Evolutionary conservation across 179 eudicot genomes (phyloP).

Genomic region (Silene noctiflora): DNA sequence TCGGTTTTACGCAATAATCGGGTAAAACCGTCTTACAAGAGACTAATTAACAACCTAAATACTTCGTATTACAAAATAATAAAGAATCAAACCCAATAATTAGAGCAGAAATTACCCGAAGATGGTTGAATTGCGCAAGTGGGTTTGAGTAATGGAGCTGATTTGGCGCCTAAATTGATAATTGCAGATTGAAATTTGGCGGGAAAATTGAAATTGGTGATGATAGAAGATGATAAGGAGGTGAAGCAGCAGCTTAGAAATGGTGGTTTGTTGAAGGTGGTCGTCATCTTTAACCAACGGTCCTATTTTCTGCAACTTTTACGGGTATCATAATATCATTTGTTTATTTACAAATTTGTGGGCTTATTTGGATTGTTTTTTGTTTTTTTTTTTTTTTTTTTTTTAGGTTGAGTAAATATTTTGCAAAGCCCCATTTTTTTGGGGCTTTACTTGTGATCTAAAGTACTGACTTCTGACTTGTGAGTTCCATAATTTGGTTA

Average conservation of each 20-base stretch:
- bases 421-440: too few species aligned
- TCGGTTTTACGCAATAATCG: too few species aligned
- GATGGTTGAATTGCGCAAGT: constrained; percentile 13
- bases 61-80: too few species aligned
- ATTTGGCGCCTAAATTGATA: constrained; percentile 23
- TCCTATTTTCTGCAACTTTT: constrained; percentile 1
- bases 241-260: constrained; percentile 8
- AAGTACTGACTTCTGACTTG: background rate
- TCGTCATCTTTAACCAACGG: constrained; percentile 43
- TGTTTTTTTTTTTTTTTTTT: too few species aligned
- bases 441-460: background rate
- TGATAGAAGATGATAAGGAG: constrained; percentile 11
- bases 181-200: constrained; percentile 21
- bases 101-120: constrained; percentile 22
- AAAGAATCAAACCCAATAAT: background rate
- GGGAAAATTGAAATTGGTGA: constrained; percentile 31
- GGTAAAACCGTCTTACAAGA: too few species aligned
- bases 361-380: background rate
- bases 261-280: constrained; percentile 20
- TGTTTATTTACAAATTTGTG: background rate
- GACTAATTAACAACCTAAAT: too few species aligned
- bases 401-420: too few species aligned
- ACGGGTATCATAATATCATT: too few species aligned
- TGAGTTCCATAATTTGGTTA: too few species aligned
- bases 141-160: constrained; percentile 15